Conservation (phyloP, 2,329 filamentous ascomycete species). For the Beauveria sp. region DNA sequence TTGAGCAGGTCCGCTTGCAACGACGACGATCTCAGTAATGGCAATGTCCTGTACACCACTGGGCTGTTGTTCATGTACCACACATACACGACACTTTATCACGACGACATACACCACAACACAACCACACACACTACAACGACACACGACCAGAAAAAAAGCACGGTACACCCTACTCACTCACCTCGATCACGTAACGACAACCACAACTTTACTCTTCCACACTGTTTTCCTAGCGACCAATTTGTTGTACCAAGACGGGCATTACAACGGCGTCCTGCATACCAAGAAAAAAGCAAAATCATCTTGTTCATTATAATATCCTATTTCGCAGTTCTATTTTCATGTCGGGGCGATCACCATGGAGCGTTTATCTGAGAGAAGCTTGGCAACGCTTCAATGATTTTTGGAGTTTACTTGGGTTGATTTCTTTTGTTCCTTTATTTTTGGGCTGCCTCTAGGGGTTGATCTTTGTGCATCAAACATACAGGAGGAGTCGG, state of each 20-base stretch:
- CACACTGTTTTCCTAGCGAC: slow-evolving; percentile 16
- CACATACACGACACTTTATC: slow-evolving; percentile 17
- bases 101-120: slow-evolving; percentile 14
- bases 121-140: slow-evolving; percentile 14
- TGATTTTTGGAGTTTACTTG: slow-evolving; percentile 1
- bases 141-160: slow-evolving; percentile 10
- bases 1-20: slow-evolving; percentile 68
- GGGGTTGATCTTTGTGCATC: neutral
- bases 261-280: slow-evolving; percentile 12
- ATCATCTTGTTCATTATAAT: slow-evolving; percentile 9
- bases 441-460: neutral
- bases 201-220: neutral
- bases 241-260: slow-evolving; percentile 13
- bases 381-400: neutral
- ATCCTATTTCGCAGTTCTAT: slow-evolving; percentile 8
- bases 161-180: neutral
- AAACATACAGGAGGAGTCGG: neutral
- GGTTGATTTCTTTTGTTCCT: neutral
- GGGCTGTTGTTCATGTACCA: slow-evolving; percentile 11
- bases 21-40: slow-evolving; percentile 48
- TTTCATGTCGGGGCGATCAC: neutral
- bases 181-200: neutral
- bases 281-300: slow-evolving; percentile 11
- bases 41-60: neutral
- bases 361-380: neutral